These are phyloP conservation scores for Aspergillus ostianus DNA, from an alignment of 495 filamentous ascomycete species.

Conservation along the genomic window DNA sequence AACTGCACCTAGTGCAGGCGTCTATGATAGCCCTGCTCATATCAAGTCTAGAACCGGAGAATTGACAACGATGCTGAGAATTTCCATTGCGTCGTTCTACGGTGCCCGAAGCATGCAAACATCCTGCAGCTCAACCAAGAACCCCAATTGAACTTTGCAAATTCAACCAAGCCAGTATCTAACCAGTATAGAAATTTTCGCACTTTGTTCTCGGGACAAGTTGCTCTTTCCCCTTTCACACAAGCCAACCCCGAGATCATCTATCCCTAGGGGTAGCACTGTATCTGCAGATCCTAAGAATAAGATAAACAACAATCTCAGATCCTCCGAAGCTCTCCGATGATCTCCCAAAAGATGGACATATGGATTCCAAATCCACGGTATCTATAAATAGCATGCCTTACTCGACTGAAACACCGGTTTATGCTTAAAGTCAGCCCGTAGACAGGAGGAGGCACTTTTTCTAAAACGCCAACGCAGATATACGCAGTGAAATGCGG, in stretches of 20 bases:
- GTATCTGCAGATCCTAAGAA: background rate
- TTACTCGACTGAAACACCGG: background rate
- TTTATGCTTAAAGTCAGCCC: background rate
- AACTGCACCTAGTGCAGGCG: too few relatives aligned
- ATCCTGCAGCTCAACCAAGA: background rate
- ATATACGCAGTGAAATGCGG: background rate
- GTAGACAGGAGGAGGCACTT: background rate
- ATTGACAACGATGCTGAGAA: too few relatives aligned
- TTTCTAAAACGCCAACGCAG: background rate
- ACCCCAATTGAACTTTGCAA: too few relatives aligned
- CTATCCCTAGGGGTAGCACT: background rate
- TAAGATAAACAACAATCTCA: background rate
- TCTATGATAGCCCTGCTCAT: too few relatives aligned
- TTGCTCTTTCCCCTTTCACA: background rate
- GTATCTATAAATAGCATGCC: background rate
- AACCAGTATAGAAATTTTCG: too few relatives aligned
- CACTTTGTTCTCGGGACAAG: too few relatives aligned
- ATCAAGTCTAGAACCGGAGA: too few relatives aligned
- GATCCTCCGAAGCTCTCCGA: background rate
- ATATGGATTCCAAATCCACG: background rate
- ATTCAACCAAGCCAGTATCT: too few relatives aligned
- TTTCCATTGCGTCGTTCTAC: too few relatives aligned
- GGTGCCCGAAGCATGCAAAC: constrained; percentile 3
- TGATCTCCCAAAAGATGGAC: background rate
- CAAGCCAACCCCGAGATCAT: background rate